These are phyloP conservation scores for Daldinia bambusicola DNA, from an alignment of 495 filamentous ascomycete species.

Conservation along the genomic window DNA sequence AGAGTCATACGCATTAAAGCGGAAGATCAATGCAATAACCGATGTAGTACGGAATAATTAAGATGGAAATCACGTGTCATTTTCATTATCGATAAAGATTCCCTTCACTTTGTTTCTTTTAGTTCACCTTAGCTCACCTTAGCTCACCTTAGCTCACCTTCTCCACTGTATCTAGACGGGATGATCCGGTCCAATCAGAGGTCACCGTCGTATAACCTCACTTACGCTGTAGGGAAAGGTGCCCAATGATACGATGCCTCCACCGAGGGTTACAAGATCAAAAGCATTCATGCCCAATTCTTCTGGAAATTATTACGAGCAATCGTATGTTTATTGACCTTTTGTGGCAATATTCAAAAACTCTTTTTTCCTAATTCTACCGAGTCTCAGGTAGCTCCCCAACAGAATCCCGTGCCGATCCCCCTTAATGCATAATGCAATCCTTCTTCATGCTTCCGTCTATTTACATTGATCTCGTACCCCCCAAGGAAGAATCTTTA, in stretches of 20 bases:
- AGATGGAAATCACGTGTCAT: slow-evolving; percentile 24
- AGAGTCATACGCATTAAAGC: slow-evolving; percentile 8
- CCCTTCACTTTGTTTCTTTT: slow-evolving; percentile 13
- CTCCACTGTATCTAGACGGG: slow-evolving; percentile 18
- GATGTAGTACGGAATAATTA: no score
- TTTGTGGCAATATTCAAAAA: background rate
- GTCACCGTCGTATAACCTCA: slow-evolving; percentile 10
- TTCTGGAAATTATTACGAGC: background rate
- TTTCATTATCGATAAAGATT: slow-evolving; percentile 21
- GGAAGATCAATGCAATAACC: background rate
- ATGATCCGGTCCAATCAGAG: slow-evolving; percentile 33
- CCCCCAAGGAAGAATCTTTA: slow-evolving; percentile 7
- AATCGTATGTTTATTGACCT: background rate
- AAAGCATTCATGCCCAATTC: background rate
- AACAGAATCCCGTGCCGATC: background rate
- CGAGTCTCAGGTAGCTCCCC: slow-evolving; percentile 1
- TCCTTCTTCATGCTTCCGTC: slow-evolving; percentile 18
- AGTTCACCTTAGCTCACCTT: background rate
- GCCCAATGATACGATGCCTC: slow-evolving; percentile 3
- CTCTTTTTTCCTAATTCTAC: slow-evolving; percentile 1
- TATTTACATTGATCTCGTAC: slow-evolving; percentile 19
- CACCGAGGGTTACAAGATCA: background rate
- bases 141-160: slow-evolving; percentile 8
- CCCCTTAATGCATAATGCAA: slow-evolving; percentile 25
- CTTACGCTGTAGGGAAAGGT: slow-evolving; percentile 11